phyloP scores from a whole-genome alignment of 495 filamentous ascomycete species.

The Annulohypoxylon moriforme region DNA sequence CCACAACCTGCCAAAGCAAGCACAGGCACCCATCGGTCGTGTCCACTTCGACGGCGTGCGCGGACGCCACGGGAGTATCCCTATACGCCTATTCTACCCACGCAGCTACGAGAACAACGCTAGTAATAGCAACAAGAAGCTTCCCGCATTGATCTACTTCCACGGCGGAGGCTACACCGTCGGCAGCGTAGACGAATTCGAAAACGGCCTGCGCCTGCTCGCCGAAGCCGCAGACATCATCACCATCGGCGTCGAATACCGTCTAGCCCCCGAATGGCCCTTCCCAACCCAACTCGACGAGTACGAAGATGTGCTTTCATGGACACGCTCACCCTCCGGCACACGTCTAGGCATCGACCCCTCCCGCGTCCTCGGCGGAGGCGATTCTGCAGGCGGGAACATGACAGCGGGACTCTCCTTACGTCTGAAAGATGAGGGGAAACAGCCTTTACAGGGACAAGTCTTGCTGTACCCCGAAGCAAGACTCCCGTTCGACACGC shows the following conservation, averaged over 20 bases:
- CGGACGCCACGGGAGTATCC: conserved; percentile 53
- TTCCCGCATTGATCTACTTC: conserved; percentile 51
- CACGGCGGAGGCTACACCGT: conserved; percentile 58
- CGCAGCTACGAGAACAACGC: conserved; percentile 5
- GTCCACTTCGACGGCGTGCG: conserved; percentile 53
- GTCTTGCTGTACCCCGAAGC: conserved; percentile 54
- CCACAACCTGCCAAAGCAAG: conserved; percentile 38
- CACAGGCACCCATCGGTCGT: conserved; percentile 39
- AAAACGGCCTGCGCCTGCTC: conserved; percentile 49
- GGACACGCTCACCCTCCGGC: conserved; percentile 46
- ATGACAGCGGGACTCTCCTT: conserved; percentile 52
- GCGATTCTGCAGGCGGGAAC: conserved; percentile 53
- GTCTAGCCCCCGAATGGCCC: conserved; percentile 53
- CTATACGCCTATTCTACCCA: conserved; percentile 50
- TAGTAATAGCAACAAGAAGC: not conserved
- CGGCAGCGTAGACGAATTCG: conserved; percentile 55
- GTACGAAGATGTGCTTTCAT: conserved; percentile 46
- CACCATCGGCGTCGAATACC: conserved; percentile 51
- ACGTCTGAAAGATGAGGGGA: conserved; percentile 41
- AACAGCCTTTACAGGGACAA: conserved; percentile 41
- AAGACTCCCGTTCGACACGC: conserved; percentile 52
- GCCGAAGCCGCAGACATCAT: conserved; percentile 44
- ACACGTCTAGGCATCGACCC: conserved; percentile 42
- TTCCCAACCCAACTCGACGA: conserved; percentile 52
- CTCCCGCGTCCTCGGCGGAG: conserved; percentile 47